phyloP scores from a whole-genome alignment of 352 stramenopile genomes.

The Phytophthora ramorum region DNA sequence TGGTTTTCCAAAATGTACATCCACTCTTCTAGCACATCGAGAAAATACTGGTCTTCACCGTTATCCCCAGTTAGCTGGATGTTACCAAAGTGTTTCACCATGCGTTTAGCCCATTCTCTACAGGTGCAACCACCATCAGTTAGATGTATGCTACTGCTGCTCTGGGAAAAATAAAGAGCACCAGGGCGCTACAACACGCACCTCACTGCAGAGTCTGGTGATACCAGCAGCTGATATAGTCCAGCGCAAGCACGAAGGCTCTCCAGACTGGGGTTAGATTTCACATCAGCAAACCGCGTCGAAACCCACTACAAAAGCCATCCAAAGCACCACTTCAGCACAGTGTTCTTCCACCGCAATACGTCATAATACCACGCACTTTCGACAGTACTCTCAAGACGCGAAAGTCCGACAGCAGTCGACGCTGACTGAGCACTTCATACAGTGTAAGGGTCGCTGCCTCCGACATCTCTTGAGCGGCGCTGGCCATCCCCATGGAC shows the following conservation, averaged over 20 bases:
- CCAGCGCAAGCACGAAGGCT: constrained; percentile 67
- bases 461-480: constrained; percentile 36
- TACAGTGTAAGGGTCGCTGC: constrained; percentile 65
- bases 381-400: constrained; percentile 80
- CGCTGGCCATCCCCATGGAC: constrained; percentile 28
- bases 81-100: constrained; percentile 62
- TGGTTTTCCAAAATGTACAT: constrained; percentile 87
- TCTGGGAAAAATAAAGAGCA: not conserved
- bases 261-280: constrained; percentile 50
- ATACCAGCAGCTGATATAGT: constrained; percentile 79
- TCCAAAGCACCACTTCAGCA: not conserved
- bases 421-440: constrained; percentile 78
- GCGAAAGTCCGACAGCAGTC: constrained; percentile 84
- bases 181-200: constrained; percentile 26
- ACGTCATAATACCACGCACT: constrained; percentile 22
- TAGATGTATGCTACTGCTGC: not conserved
- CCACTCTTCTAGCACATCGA: constrained; percentile 87
- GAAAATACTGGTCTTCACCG: constrained; percentile 53
- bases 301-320: constrained; percentile 54
- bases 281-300: constrained; percentile 40
- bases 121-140: constrained; percentile 1
- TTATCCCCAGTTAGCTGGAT: constrained; percentile 65
- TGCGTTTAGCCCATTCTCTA: constrained; percentile 70
- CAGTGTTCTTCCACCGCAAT: not conserved
- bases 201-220: constrained; percentile 79